A percentile compares a stretch with the other conserved stretches of the same genome.
Conservation (phyloP, 768 basidiomycete species). For the Boletus vermiculosoides region DNA sequence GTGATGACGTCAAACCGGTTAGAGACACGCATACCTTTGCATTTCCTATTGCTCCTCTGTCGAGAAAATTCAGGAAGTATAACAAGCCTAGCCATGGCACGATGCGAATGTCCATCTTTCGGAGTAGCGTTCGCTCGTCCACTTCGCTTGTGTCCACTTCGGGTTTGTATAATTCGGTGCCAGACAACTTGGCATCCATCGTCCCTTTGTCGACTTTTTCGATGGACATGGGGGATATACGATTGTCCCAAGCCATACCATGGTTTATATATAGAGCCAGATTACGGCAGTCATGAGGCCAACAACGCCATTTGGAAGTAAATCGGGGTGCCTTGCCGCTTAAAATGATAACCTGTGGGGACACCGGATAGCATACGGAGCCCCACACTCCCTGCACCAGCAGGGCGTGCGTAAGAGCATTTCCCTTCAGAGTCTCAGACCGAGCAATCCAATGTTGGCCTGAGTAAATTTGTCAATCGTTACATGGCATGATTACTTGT, state of each 20-base stretch:
- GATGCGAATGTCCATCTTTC: constrained; percentile 64
- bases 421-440: no score
- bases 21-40: constrained; percentile 51
- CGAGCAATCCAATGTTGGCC: no score
- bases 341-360: not conserved
- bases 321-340: not conserved
- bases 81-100: constrained; percentile 76
- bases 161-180: constrained; percentile 41
- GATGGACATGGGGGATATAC: constrained; percentile 3
- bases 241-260: not conserved
- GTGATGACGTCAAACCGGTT: not conserved
- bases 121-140: constrained; percentile 51
- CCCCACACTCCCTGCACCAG: no score
- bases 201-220: not conserved
- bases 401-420: no score
- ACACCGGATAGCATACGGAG: no score
- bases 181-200: not conserved
- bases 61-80: constrained; percentile 73
- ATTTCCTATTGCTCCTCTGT: constrained; percentile 66
- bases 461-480: no score
- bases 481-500: no score
- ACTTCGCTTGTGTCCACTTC: constrained; percentile 53
- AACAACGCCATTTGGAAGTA: not conserved
- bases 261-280: not conserved
- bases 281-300: not conserved